phyloP scores from a whole-genome alignment of 257 asterid species.

The Sherardia arvensis region DNA sequence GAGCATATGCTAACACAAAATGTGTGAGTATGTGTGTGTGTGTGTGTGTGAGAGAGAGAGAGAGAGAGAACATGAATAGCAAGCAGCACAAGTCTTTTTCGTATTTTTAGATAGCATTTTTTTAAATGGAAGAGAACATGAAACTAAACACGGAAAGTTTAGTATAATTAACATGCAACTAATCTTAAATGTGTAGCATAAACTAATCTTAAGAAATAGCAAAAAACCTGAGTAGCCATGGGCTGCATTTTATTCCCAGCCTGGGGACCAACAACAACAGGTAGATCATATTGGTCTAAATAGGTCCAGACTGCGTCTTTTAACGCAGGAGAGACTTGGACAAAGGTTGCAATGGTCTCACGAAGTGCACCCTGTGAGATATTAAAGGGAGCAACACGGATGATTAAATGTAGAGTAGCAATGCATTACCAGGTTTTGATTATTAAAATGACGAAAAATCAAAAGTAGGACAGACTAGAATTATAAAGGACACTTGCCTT shows the following conservation, averaged over 20 bases:
- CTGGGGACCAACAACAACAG: constrained; percentile 78
- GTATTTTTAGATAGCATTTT: too few species aligned
- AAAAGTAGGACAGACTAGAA: background rate
- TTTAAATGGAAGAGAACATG: background rate
- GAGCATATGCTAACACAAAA: background rate
- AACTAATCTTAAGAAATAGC: background rate
- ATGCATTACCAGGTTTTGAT: constrained; percentile 9
- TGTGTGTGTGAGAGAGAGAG: background rate
- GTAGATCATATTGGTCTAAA: constrained; percentile 91
- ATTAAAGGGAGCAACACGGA: constrained; percentile 2
- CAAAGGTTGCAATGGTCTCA: constrained; percentile 68
- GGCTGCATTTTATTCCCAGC: constrained; percentile 43
- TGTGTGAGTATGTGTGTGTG: background rate
- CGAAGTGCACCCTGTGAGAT: constrained; percentile 75
- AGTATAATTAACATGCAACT: background rate
- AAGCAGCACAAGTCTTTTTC: too few species aligned
- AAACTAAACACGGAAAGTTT: background rate
- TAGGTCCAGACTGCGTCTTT: constrained; percentile 88
- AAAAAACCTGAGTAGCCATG: constrained; percentile 65
- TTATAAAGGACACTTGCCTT: constrained; percentile 39
- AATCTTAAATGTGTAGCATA: background rate
- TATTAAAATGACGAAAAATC: background rate
- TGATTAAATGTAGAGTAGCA: constrained; percentile 21
- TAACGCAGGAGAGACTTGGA: constrained; percentile 66
- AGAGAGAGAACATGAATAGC: too few species aligned